Conservation (phyloP, 2,329 filamentous ascomycete genomes). For the Cyclaneusma minus region DNA sequence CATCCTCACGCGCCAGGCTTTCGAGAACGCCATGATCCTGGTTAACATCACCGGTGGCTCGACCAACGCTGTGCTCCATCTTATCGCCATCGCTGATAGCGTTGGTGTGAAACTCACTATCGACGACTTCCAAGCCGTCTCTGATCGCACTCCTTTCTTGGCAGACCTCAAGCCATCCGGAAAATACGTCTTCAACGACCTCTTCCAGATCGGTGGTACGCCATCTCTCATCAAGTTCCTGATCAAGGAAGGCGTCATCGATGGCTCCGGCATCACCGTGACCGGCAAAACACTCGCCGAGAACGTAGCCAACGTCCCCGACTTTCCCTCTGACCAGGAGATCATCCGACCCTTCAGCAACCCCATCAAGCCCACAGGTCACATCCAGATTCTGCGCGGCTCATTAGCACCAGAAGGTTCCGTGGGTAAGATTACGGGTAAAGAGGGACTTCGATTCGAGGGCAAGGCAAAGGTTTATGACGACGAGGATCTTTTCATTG, state of each 20-base stretch:
- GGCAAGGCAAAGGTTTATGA: conserved; percentile 60
- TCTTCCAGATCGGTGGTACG: conserved; percentile 39
- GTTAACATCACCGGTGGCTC: conserved; percentile 73
- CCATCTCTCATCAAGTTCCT: conserved; percentile 41
- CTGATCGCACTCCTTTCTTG: conserved; percentile 63
- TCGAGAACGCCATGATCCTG: conserved; percentile 74
- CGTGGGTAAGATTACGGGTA: conserved; percentile 65
- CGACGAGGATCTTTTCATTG: conserved; percentile 52
- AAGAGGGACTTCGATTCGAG: conserved; percentile 52
- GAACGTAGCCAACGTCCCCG: conserved; percentile 40
- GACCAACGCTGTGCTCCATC: conserved; percentile 72
- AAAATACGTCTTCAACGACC: conserved; percentile 44
- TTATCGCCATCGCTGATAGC: conserved; percentile 71
- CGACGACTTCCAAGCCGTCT: conserved; percentile 74
- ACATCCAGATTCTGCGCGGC: conserved; percentile 59
- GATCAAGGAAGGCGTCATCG: conserved; percentile 39
- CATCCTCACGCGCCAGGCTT: conserved; percentile 65
- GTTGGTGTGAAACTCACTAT: conserved; percentile 71
- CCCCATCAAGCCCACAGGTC: conserved; percentile 56
- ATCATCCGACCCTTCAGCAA: conserved; percentile 54
- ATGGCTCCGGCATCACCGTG: conserved; percentile 43
- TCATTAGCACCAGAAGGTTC: conserved; percentile 53
- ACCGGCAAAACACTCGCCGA: conserved; percentile 42
- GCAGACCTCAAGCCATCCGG: conserved; percentile 70
- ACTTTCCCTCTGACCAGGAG: conserved; percentile 52